These are phyloP conservation scores for Penicillium vulpinum DNA, from an alignment of 2,329 filamentous ascomycete genomes.

Conservation along the genomic window DNA sequence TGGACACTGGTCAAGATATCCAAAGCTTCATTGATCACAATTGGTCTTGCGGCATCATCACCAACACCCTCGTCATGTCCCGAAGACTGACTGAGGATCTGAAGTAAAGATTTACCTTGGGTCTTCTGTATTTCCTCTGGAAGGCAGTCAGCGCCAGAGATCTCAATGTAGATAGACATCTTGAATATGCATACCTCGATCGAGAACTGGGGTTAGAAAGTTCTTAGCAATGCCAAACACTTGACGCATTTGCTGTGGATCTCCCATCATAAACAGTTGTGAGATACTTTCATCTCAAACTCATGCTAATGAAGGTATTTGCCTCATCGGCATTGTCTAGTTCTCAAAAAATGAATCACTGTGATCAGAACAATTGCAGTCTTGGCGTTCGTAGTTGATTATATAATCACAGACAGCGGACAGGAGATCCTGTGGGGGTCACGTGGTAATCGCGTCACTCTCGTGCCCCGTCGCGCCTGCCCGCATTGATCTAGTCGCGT, in stretches of 20 bases:
- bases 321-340: not conserved
- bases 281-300: not conserved
- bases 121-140: conserved; percentile 43
- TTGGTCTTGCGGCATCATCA: conserved; percentile 23
- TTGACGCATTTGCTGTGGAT: conserved; percentile 23
- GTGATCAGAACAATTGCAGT: not conserved
- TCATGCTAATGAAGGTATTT: not conserved
- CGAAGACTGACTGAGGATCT: conserved; percentile 29
- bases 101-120: conserved; percentile 37
- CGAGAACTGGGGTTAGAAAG: conserved; percentile 42
- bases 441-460: conserved; percentile 6
- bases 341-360: not conserved
- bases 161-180: conserved; percentile 7
- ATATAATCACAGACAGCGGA: not conserved
- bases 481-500: not conserved
- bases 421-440: accelerated
- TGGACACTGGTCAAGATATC: conserved; percentile 38
- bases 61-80: conserved; percentile 4
- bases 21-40: conserved; percentile 37
- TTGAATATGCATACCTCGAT: conserved; percentile 40
- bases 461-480: conserved; percentile 17
- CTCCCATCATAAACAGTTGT: conserved; percentile 29
- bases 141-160: conserved; percentile 29
- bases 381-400: conserved; percentile 3
- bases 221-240: conserved; percentile 37